Percentiles rank a stretch among this genome's conserved stretches.
Conservation (phyloP, 208 protist genomes). For the Porcisia deanei region DNA sequence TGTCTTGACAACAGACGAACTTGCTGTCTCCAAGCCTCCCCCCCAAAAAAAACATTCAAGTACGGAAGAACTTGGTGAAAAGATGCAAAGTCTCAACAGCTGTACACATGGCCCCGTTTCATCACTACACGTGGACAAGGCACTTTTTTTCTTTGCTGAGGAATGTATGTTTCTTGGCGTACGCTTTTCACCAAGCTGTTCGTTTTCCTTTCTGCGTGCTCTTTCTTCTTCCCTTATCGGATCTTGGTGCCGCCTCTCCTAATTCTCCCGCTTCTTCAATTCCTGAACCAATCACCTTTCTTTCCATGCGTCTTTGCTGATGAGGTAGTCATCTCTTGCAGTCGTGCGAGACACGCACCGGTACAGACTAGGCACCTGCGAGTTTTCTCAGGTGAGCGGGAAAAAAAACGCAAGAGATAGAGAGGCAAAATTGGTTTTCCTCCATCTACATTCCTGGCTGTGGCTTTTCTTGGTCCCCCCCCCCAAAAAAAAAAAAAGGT, state of each 20-base stretch:
- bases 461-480: background rate
- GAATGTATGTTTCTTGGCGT: background rate
- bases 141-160: background rate
- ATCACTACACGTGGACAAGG: background rate
- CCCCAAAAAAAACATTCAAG: background rate
- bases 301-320: background rate
- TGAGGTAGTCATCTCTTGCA: background rate
- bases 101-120: background rate
- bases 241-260: background rate
- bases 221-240: background rate
- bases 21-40: background rate
- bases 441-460: background rate
- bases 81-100: background rate
- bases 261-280: background rate
- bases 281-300: background rate
- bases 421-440: background rate
- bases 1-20: background rate
- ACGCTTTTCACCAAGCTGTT: background rate
- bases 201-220: background rate
- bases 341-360: background rate
- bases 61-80: background rate
- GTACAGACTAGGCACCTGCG: background rate
- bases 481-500: too few species aligned
- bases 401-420: background rate
- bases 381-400: constrained; percentile 2